phyloP scores from a whole-genome alignment of 202 grass and related monocot genomes.

The Bolboschoenoplectus hybrid region DNA sequence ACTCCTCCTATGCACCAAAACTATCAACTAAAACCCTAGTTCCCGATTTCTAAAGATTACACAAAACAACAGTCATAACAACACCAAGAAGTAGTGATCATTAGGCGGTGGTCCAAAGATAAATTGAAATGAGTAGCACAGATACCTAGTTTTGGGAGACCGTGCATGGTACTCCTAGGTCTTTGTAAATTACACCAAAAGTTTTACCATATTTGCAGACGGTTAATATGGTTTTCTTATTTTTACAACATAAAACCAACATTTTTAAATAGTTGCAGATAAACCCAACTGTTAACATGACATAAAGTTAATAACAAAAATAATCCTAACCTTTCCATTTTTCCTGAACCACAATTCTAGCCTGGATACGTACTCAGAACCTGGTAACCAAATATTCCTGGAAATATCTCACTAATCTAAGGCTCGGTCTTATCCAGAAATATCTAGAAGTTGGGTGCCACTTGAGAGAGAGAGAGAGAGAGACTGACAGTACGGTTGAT shows the following conservation, averaged over 20 bases:
- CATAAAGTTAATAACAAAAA: not conserved
- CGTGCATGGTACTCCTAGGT: not conserved
- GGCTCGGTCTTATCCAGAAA: not conserved
- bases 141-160: not conserved
- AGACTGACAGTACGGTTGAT: slow-evolving; percentile 61
- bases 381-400: not conserved
- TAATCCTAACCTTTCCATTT: not conserved
- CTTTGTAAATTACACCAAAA: not conserved
- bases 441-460: not conserved
- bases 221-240: not conserved
- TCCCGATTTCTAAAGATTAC: not conserved
- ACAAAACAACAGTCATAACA: not conserved
- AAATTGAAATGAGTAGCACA: not conserved
- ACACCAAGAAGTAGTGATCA: not conserved
- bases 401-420: not conserved
- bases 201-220: not conserved
- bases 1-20: not conserved
- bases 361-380: not conserved
- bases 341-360: not conserved
- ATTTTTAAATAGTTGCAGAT: not conserved
- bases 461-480: slow-evolving; percentile 4
- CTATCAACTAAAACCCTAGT: not conserved
- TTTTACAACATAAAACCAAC: not conserved
- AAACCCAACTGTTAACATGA: not conserved
- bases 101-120: not conserved